phyloP scores from a whole-genome alignment of 2,329 filamentous ascomycete species.

The Talaromyces marneffei region DNA sequence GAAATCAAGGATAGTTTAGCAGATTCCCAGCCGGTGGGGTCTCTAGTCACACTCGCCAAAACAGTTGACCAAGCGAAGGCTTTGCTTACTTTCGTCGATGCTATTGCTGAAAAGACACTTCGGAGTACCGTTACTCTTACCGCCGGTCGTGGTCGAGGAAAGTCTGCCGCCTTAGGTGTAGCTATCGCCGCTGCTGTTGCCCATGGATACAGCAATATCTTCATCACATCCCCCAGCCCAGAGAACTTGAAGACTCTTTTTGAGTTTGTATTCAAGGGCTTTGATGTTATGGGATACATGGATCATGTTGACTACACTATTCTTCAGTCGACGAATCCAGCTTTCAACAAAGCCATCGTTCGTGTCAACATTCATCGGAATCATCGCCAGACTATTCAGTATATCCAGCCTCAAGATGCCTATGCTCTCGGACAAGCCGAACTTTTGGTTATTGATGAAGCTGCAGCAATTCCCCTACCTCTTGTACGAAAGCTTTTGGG shows the following conservation, averaged over 20 bases:
- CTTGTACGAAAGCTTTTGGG: conserved; percentile 92
- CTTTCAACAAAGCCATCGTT: conserved; percentile 98
- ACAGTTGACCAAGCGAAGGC: conserved; percentile 96
- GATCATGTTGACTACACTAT: conserved; percentile 98
- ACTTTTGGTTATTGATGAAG: conserved; percentile 92
- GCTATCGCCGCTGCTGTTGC: conserved; percentile 90
- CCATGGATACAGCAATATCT: conserved; percentile 97
- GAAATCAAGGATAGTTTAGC: conserved; percentile 80
- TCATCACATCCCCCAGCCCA: conserved; percentile 94
- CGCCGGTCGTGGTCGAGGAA: conserved; percentile 88
- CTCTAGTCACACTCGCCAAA: conserved; percentile 74
- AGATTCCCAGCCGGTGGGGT: conserved; percentile 80
- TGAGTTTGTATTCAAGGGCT: conserved; percentile 97
- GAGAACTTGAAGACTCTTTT: conserved; percentile 99
- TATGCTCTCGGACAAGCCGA: conserved; percentile 94
- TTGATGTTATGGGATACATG: conserved; percentile 86
- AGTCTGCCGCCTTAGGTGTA: conserved; percentile 91
- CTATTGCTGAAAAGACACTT: conserved; percentile 91
- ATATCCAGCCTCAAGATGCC: conserved; percentile 92
- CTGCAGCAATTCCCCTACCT: conserved; percentile 89
- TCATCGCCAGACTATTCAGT: conserved; percentile 96
- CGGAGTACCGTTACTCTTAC: conserved; percentile 90
- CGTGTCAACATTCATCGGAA: conserved; percentile 91
- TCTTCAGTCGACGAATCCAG: conserved; percentile 94
- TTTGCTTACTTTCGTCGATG: conserved; percentile 91